Conservation (phyloP, 768 basidiomycete genomes). For the Hortiboletus flavorubellus region DNA sequence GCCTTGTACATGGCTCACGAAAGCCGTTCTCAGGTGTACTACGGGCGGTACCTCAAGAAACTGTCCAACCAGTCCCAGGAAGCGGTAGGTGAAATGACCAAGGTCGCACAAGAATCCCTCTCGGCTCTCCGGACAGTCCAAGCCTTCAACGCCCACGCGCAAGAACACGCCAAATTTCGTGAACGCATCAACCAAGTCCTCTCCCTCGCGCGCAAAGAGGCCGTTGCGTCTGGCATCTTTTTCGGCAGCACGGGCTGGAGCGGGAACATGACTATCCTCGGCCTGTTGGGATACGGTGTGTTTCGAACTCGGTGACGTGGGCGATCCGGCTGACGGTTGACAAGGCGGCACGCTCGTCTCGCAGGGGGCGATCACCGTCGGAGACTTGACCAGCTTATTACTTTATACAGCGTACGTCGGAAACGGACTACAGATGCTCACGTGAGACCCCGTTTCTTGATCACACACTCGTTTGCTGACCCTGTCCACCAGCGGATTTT, state of each 20-base stretch:
- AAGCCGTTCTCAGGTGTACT: constrained; percentile 66
- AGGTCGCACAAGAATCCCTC: constrained; percentile 83
- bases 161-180: constrained; percentile 77
- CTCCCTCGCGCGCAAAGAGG: constrained; percentile 77
- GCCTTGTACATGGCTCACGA: constrained; percentile 9
- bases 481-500: constrained; percentile 32
- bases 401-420: constrained; percentile 92
- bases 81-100: constrained; percentile 94
- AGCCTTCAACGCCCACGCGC: constrained; percentile 79
- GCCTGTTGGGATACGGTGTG: constrained; percentile 86
- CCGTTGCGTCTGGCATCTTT: constrained; percentile 88
- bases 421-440: constrained; percentile 73
- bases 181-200: constrained; percentile 65
- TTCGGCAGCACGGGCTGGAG: constrained; percentile 91
- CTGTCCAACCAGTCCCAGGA: constrained; percentile 92
- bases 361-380: constrained; percentile 82
- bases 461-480: background rate
- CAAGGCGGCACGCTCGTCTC: constrained; percentile 90
- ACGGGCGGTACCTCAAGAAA: constrained; percentile 91
- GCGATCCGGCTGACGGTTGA: background rate
- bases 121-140: constrained; percentile 86
- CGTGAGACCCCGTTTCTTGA: constrained; percentile 42
- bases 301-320: background rate
- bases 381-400: constrained; percentile 84
- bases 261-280: constrained; percentile 88